These are phyloP conservation scores for Vitis hybrid DNA, from an alignment of 177 flowering plant species.

Conservation along the genomic window DNA sequence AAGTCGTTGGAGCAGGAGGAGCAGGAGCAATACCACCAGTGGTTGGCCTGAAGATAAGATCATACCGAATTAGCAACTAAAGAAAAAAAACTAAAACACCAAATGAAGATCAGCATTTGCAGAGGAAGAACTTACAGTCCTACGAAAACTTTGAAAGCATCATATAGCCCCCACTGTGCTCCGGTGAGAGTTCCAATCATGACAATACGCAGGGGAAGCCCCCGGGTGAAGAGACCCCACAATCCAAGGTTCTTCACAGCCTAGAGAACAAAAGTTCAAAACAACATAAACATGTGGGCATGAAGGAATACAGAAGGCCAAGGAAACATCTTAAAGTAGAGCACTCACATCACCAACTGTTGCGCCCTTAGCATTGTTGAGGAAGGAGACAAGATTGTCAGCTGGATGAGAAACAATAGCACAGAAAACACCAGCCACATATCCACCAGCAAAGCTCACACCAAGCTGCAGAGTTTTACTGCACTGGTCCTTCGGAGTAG, in stretches of 20 bases:
- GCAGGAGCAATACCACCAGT: constrained; percentile 78
- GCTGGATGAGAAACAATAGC: constrained; percentile 94
- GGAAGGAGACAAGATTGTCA: constrained; percentile 90
- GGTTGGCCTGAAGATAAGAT: constrained; percentile 59
- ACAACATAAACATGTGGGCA: background rate
- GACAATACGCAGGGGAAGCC: constrained; percentile 82
- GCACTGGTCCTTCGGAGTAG: constrained; percentile 76
- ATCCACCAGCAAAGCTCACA: constrained; percentile 87
- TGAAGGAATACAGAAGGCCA: background rate
- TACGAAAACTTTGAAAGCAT: constrained; percentile 75
- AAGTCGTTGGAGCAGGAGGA: constrained; percentile 29
- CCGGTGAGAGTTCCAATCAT: constrained; percentile 88
- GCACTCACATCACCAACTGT: constrained; percentile 83
- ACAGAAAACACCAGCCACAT: constrained; percentile 86
- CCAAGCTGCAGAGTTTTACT: constrained; percentile 79
- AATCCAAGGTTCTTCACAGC: constrained; percentile 74
- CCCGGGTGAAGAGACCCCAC: constrained; percentile 73
- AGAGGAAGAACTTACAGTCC: constrained; percentile 66
- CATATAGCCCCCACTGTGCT: constrained; percentile 82
- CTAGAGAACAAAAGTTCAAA: constrained; percentile 21
- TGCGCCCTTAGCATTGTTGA: constrained; percentile 89
- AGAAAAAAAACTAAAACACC: background rate
- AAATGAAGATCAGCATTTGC: constrained; percentile 33
- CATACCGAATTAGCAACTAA: background rate
- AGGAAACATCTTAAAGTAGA: background rate